Percentiles rank a stretch among this genome's conserved stretches.
phyloP scores from a whole-genome alignment of 2,329 filamentous ascomycete genomes.

The Ophiostoma perfectum region DNA sequence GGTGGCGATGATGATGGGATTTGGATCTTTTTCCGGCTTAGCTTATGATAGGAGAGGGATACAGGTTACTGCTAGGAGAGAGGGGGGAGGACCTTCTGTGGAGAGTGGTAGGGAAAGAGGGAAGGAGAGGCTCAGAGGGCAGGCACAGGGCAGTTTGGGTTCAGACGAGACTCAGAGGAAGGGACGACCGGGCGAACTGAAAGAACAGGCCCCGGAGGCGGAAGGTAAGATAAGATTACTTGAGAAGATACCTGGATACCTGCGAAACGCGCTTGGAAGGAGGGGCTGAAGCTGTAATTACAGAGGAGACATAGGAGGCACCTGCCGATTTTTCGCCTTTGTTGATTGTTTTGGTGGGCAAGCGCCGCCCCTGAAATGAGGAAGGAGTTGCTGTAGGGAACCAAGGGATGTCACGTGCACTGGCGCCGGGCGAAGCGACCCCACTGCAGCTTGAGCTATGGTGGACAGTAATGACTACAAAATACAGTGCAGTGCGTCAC shows the following conservation, averaged over 20 bases:
- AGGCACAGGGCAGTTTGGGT: not conserved
- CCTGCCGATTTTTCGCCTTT: slow-evolving; percentile 6
- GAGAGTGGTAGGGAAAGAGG: slow-evolving; percentile 3
- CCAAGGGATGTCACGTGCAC: slow-evolving; percentile 1
- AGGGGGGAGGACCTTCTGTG: not conserved
- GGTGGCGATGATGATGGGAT: slow-evolving; percentile 14
- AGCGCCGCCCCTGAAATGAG: slow-evolving; percentile 13
- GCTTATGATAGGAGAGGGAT: slow-evolving; percentile 12
- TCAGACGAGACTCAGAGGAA: too few relatives aligned
- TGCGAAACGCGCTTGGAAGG: not conserved
- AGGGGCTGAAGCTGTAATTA: slow-evolving; percentile 11
- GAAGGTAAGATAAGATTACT: too few relatives aligned
- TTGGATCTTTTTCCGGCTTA: slow-evolving; percentile 8
- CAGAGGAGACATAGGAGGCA: not conserved
- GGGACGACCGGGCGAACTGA: too few relatives aligned
- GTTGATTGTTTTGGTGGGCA: slow-evolving; percentile 10
- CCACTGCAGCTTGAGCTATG: slow-evolving; percentile 11
- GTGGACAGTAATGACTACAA: not conserved
- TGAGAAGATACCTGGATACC: not conserved
- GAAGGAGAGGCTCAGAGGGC: not conserved
- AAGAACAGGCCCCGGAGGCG: too few relatives aligned
- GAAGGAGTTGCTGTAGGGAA: slow-evolving; percentile 4
- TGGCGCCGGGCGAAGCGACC: not conserved
- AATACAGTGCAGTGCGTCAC: not conserved
- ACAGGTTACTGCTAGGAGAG: slow-evolving; percentile 2